phyloP scores from a whole-genome alignment of 2,329 filamentous ascomycete species.

The Pseudopyricularia cyperi region DNA sequence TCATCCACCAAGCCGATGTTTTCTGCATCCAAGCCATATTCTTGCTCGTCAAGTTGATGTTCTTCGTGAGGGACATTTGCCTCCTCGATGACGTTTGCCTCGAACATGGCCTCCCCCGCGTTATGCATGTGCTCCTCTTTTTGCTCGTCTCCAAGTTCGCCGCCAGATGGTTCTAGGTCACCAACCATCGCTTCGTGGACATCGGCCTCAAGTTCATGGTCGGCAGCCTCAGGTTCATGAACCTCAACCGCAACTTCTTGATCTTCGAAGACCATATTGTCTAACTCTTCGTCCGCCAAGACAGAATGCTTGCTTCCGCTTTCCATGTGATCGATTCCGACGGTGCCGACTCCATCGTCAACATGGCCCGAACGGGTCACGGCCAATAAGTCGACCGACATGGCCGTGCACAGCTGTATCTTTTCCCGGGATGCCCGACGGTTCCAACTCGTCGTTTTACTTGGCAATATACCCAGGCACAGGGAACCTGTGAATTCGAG shows the following conservation, averaged over 20 bases:
- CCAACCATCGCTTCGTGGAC: too few relatives aligned
- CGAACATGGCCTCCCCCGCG: not conserved
- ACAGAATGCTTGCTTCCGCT: not conserved
- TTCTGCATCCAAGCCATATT: not conserved
- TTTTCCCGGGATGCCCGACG: not conserved
- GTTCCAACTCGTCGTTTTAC: not conserved
- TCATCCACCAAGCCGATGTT: not conserved
- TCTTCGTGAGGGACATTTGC: not conserved
- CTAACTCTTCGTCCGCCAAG: not conserved
- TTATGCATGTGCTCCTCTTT: not conserved
- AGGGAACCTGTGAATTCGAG: too few relatives aligned
- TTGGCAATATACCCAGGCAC: not conserved
- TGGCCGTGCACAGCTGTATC: not conserved
- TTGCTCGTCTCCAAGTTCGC: not conserved
- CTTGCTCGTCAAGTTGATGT: too few relatives aligned
- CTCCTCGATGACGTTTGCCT: not conserved
- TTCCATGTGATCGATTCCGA: not conserved
- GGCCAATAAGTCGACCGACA: conserved; percentile 2
- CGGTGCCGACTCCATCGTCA: not conserved
- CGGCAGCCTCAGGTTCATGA: too few relatives aligned
- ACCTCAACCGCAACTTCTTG: not conserved
- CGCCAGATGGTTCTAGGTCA: too few relatives aligned
- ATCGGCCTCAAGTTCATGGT: too few relatives aligned
- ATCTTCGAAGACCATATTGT: not conserved
- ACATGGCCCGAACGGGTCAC: not conserved